phyloP scores from a whole-genome alignment of 345 rosid genomes.

The Lepidium aucheri region DNA sequence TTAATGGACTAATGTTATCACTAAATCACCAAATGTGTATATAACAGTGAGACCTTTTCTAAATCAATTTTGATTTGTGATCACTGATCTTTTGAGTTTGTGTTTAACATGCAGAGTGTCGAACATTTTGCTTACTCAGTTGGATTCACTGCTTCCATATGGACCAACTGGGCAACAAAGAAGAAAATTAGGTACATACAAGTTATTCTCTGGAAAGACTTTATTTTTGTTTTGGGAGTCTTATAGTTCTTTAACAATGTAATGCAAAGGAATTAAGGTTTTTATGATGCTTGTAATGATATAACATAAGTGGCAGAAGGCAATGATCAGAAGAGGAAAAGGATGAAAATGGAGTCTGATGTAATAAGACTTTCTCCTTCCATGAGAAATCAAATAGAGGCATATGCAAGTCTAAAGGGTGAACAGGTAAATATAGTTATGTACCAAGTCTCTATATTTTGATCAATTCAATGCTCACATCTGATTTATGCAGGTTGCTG shows the following conservation, averaged over 20 bases:
- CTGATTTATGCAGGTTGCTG: slow-evolving; percentile 60
- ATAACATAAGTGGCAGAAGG: slow-evolving; percentile 46
- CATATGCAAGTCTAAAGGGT: slow-evolving; percentile 48
- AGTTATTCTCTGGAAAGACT: neutral
- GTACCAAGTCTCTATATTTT: neutral
- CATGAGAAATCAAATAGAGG: slow-evolving; percentile 58
- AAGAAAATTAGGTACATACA: slow-evolving; percentile 51
- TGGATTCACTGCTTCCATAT: slow-evolving; percentile 56
- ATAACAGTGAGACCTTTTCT: neutral
- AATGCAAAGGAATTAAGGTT: neutral
- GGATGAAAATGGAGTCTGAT: slow-evolving; percentile 70
- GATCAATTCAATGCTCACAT: neutral
- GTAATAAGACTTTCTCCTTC: slow-evolving; percentile 50
- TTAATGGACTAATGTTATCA: neutral
- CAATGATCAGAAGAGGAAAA: slow-evolving; percentile 62
- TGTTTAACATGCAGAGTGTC: slow-evolving; percentile 40
- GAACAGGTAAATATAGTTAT: slow-evolving; percentile 27
- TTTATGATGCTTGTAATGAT: slow-evolving; percentile 1
- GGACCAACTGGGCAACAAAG: slow-evolving; percentile 61
- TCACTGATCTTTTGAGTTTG: neutral
- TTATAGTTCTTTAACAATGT: neutral
- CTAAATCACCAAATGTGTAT: neutral
- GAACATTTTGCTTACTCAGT: slow-evolving; percentile 40
- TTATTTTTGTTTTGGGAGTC: neutral
- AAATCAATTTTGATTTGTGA: neutral